These are phyloP conservation scores for Blastobotrys illinoisensis DNA, from an alignment of 1,139 yeast genomes.

Conservation along the genomic window DNA sequence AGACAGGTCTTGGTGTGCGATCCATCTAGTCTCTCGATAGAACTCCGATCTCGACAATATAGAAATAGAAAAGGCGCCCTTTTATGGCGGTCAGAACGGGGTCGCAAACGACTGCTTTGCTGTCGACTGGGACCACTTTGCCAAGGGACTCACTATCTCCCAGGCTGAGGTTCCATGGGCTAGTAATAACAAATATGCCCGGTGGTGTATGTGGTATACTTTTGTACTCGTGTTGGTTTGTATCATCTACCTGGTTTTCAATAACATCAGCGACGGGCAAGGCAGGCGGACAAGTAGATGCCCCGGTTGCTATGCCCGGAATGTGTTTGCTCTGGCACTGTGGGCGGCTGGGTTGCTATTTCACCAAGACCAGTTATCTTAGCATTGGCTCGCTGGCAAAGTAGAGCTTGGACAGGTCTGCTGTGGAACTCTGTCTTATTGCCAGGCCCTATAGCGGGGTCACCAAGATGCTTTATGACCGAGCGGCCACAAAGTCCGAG, in stretches of 20 bases:
- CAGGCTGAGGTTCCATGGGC: constrained; percentile 42
- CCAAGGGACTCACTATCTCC: constrained; percentile 29
- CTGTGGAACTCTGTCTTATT: constrained; percentile 41
- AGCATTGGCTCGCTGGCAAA: constrained; percentile 40
- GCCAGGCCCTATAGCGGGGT: constrained; percentile 50
- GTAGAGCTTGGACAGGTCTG: constrained; percentile 17
- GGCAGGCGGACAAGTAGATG: constrained; percentile 1
- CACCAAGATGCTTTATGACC: constrained; percentile 36
- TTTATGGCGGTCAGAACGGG: constrained; percentile 14
- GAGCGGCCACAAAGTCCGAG: constrained; percentile 20
- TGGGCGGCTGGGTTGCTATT: constrained; percentile 47
- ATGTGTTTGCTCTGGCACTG: constrained; percentile 41
- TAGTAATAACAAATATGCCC: constrained; percentile 40
- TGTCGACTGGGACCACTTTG: constrained; percentile 29
- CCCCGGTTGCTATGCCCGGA: constrained; percentile 2
- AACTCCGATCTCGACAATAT: neutral
- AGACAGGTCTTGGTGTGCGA: neutral
- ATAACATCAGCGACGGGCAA: constrained; percentile 33
- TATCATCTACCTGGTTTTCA: constrained; percentile 39
- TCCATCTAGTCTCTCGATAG: neutral
- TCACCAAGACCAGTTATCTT: constrained; percentile 46
- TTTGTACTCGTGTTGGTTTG: constrained; percentile 38
- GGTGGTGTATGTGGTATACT: constrained; percentile 44
- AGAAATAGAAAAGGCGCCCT: neutral
- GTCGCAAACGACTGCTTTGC: constrained; percentile 17